A percentile compares a stretch with the other conserved stretches of the same genome.
Conservation (phyloP, 2,329 filamentous ascomycete genomes). For the Aspergillus nomiae region DNA sequence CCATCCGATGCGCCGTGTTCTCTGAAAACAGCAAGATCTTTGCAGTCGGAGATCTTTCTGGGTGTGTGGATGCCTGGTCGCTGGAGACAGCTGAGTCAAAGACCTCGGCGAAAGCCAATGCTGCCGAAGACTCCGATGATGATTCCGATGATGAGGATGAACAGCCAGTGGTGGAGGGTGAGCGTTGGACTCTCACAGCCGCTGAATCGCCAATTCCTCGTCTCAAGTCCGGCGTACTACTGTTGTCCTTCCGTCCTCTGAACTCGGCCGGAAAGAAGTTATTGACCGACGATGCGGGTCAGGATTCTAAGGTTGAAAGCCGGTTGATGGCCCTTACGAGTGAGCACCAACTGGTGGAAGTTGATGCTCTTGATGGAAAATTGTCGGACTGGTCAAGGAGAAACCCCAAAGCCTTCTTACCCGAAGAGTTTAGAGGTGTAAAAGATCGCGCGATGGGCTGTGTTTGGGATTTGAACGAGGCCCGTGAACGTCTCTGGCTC, state of each 20-base stretch:
- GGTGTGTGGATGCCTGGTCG: conserved; percentile 85
- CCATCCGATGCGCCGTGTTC: conserved; percentile 73
- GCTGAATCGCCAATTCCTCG: conserved; percentile 69
- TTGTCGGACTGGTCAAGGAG: conserved; percentile 83
- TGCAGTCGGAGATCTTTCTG: conserved; percentile 77
- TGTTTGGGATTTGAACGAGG: conserved; percentile 71
- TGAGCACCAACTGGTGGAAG: conserved; percentile 70
- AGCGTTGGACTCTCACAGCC: conserved; percentile 76
- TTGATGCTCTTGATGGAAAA: conserved; percentile 74
- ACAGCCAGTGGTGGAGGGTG: conserved; percentile 55
- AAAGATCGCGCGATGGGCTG: conserved; percentile 81
- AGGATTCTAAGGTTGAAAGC: conserved; percentile 49
- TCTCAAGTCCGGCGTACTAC: conserved; percentile 64
- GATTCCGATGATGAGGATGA: conserved; percentile 54
- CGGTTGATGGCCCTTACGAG: conserved; percentile 64
- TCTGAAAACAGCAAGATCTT: conserved; percentile 78
- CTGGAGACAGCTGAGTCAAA: conserved; percentile 55
- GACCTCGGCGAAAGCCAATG: conserved; percentile 40
- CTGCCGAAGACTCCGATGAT: conserved; percentile 51
- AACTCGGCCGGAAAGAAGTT: conserved; percentile 24
- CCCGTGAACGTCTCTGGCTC: conserved; percentile 73
- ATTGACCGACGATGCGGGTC: conserved; percentile 47
- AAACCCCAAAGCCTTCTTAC: conserved; percentile 76
- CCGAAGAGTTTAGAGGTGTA: conserved; percentile 70
- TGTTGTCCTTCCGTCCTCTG: conserved; percentile 67